Evolutionary conservation across 192 early-diverging fungal species (phyloP), one percentile per base, ranked within the genome.

Genomic region (Radiomyces spectabilis): DNA sequence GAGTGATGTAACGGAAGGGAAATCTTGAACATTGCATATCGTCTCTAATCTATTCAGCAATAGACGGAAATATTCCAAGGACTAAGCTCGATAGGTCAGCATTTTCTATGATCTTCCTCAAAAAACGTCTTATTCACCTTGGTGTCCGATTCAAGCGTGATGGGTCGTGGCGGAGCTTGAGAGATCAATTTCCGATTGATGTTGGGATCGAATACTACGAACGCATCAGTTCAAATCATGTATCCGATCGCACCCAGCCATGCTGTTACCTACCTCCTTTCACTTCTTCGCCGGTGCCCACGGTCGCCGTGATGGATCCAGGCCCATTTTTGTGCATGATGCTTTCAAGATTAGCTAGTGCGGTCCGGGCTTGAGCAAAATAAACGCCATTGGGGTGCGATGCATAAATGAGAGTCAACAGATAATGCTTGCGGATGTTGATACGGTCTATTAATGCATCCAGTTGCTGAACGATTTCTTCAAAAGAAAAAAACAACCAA

Each of bases 111-210:
- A n/a, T n/a, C n/a, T n/a, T n/a, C n/a, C n/a, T n/a, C n/a, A n/a
- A n/a, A n/a, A n/a, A n/a, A n/a, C n/a, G n/a, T n/a, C n/a, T n/a
- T n/a, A n/a, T n/a, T n/a, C n/a, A n/a, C n/a, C n/a, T n/a, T n/a
- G 24, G 4, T 12, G n/a, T 63, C 32, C 6, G 78, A 61, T 35
- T 77, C 57, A 0, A 77, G 62, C 3, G 57, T 61, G 16, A 82
- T 79, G 35, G 80, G 78, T 25, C 79, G 66, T 48, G 84, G 81
- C 5, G 84, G 81, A 24, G 80, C 76, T 53, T 84, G 78, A 16
- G 81, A 68, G 19, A 75, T 73, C 1, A 80, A 61, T 48, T 84
- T 84, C 13, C 84, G 73, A 51, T 80, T 83, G 22, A 86, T 68
- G 3, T 69, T 63, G 15, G 77, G 73, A 45, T 86, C 82, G 65